Base-by-base conservation (phyloP, 2,329 filamentous ascomycete species). In the Decorospora gaudefroyi region DNA sequence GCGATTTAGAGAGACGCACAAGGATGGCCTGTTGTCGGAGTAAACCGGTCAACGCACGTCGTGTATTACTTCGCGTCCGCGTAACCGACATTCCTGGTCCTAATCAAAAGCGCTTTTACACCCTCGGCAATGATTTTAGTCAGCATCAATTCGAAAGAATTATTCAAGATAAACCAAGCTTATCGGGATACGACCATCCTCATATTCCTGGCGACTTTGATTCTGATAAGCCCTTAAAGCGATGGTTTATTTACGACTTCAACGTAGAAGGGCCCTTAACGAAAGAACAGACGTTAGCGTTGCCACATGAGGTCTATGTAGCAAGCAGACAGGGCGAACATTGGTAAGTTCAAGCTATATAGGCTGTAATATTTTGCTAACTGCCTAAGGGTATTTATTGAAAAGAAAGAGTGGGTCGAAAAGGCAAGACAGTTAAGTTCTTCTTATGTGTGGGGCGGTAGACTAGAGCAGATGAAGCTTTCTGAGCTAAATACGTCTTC, bases 201-300 rank as follows among this genome's bases (percentile, higher is more conserved):
- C 32, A 35, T 35, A 23, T 35, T 18, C 18, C 18, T 16, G 32
- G 32, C n/a, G 32, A 35, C 12, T 35, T 22, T 15, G 32, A 35
- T 35, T 35, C 32, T 3, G 32, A 35, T 7, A 21, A 21, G 16
- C 17, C 32, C 6, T 35, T 35, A n/a, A 35, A 23, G n/a, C 32
- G 32, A 23, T 35, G 32, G 32, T 35, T 35, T 18, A n/a, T 35
- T 6, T 35, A 35, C 8, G 32, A 35, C 32, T 35, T 35, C 12
- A 12, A 35, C 12, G 32, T 35, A 15, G 11, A 35, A 23, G 32
- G 32, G 32, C 32, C 12, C 12, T 35, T 35, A 11, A 35, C 32
- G 18, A 25, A 35, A 18, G 32, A 35, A 25, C 18, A 35, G 32
- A 35, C 32, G 16, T 35, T 35, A 13, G 32, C 32, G n/a, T 21